These are phyloP conservation scores for Pholiota conissans DNA, from an alignment of 768 basidiomycete species.

Conservation along the genomic window DNA sequence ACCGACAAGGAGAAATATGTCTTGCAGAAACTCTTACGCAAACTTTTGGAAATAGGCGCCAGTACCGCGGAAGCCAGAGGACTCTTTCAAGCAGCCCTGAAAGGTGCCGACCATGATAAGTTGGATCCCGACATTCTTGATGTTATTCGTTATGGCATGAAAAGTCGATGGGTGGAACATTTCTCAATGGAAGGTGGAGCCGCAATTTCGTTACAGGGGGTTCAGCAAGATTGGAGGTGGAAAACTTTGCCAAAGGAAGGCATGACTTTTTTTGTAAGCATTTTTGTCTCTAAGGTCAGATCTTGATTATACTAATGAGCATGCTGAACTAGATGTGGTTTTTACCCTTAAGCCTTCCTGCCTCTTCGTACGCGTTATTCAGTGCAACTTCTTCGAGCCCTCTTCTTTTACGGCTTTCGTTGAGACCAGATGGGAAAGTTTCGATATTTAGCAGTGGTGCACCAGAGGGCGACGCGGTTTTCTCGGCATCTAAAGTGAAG, in stretches of 20 bases:
- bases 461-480: constrained; percentile 34
- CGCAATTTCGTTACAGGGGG: constrained; percentile 47
- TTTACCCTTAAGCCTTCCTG: constrained; percentile 43
- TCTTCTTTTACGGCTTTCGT: neutral
- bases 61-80: constrained; percentile 61
- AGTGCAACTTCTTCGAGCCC: constrained; percentile 1
- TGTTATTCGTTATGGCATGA: constrained; percentile 68
- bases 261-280: constrained; percentile 69
- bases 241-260: constrained; percentile 60
- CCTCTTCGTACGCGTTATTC: constrained; percentile 37
- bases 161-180: constrained; percentile 77
- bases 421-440: constrained; percentile 49
- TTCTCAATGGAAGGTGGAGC: constrained; percentile 65
- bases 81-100: constrained; percentile 61
- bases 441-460: constrained; percentile 41
- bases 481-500: constrained; percentile 47
- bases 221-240: constrained; percentile 23
- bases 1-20: constrained; percentile 53
- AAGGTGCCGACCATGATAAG: constrained; percentile 43
- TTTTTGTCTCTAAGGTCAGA: neutral
- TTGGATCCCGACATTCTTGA: constrained; percentile 70
- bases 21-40: constrained; percentile 60
- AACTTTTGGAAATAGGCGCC: constrained; percentile 76
- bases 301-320: neutral
- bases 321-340: constrained; percentile 47